Percentiles rank a stretch among this genome's conserved stretches.
These are phyloP conservation scores for Lodderomyces metapsilosis DNA, from an alignment of 1,139 yeast genomes.

Conservation along the genomic window DNA sequence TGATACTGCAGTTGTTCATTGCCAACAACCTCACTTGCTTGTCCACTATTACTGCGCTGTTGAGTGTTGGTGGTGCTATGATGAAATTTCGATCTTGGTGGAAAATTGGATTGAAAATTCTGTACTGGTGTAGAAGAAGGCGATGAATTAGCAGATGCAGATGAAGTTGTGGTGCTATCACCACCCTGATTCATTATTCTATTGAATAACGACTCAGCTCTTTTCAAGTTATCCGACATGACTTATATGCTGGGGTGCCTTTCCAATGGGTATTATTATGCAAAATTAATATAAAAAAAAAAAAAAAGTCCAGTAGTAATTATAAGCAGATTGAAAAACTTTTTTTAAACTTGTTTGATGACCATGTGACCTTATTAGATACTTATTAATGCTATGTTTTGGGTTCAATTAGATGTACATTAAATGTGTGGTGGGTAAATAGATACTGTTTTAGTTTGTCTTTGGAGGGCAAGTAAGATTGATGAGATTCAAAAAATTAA, in stretches of 20 bases:
- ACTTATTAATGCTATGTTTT: too few species aligned
- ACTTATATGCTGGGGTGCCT: slow-evolving; percentile 4
- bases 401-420: too few species aligned
- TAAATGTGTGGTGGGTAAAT: too few species aligned
- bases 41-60: background rate
- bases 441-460: too few species aligned
- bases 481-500: background rate
- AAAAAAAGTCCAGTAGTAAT: too few species aligned
- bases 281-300: too few species aligned
- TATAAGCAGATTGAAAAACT: too few species aligned
- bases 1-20: background rate
- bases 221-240: slow-evolving; percentile 50
- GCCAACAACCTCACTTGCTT: background rate
- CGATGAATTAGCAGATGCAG: slow-evolving; percentile 7
- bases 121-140: slow-evolving; percentile 11
- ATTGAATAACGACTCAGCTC: slow-evolving; percentile 51
- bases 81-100: slow-evolving; percentile 1
- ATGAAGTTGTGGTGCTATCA: too few species aligned
- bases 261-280: too few species aligned
- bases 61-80: background rate
- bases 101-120: background rate
- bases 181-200: slow-evolving; percentile 45
- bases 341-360: background rate
- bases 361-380: too few species aligned
- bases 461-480: too few species aligned